Base-by-base conservation (phyloP, 768 basidiomycete genomes). In the Artomyces pyxidatus region DNA sequence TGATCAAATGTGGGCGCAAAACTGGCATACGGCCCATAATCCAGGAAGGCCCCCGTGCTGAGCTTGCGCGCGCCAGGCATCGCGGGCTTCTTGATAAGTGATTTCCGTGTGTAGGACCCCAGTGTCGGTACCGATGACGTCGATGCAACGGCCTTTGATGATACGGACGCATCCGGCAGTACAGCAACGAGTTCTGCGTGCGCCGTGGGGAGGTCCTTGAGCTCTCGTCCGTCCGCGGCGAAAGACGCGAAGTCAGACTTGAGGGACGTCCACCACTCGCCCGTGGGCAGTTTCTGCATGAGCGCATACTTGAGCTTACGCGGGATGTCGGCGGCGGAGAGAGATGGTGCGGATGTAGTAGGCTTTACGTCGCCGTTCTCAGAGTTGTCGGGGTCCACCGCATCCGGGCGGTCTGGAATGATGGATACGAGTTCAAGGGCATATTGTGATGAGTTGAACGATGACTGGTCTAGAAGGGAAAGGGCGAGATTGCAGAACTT, bases 1-100 rank as follows among this genome's bases (percentile, higher is more conserved):
- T 87, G 83, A 51, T 88, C 85, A 61, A 86, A 90, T 9, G 73
- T 68, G 1, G 88, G 88, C 0, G 88, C 88, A 64, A 91, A 91
- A 59, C 77, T 83, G 6, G 86, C 66, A 58, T 72, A 84, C 11
- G 74, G 72, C 0, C 88, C 89, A 58, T 91, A 91, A 63, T 92
- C 85, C 6, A 92, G 69, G 60, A 90, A 90, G 0, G 72, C 64
- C 46, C 85, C 86, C 23, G 79, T 72, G 38, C 78, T 75, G 30
- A 88, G 63, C 22, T 71, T 72, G 37, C 84, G 77, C 14, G 78
- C 69, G 0, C 71, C 63, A 1, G 75, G 74, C 21, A 73, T 63
- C 30, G 54, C 69, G 65, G 56, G 68, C 70, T 49, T 68, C 62
- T 47, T 66, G 60, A 38, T 68, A 59, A 3, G 74, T 65, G 45